Evolutionary conservation across 2,329 filamentous ascomycete species (phyloP).

Genomic region (Calonectria pteridis): DNA sequence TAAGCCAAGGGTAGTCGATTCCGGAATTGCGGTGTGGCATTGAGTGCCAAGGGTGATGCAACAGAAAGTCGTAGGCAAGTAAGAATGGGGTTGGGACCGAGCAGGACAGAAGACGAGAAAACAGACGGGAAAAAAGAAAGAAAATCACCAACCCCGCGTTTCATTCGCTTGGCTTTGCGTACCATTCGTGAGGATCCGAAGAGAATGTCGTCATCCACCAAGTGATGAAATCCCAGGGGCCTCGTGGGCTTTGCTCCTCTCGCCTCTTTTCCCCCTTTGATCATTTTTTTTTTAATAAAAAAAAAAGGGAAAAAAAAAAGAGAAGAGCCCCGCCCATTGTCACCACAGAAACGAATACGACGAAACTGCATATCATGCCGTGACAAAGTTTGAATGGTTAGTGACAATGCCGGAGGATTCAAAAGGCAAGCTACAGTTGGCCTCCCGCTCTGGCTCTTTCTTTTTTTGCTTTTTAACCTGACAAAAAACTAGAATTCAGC

Average conservation of each 20-base stretch:
- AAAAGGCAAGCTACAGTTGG: background rate
- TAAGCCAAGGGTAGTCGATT: background rate
- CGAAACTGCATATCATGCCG: background rate
- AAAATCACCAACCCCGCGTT: background rate
- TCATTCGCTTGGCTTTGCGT: background rate
- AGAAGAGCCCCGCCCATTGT: background rate
- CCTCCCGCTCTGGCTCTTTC: background rate
- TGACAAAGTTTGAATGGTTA: background rate
- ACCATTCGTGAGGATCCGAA: background rate
- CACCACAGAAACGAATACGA: conserved; percentile 6
- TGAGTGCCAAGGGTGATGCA: background rate
- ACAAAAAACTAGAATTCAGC: background rate
- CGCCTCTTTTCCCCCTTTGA: background rate
- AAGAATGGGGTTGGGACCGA: background rate
- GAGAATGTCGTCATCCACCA: background rate
- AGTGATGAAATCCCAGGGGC: background rate
- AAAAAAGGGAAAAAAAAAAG: background rate
- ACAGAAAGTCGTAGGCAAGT: background rate
- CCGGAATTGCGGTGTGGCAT: conserved; percentile 4
- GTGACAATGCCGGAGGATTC: background rate
- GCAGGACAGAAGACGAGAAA: background rate
- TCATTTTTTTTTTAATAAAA: background rate
- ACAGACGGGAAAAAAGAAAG: background rate
- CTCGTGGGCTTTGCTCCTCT: background rate
- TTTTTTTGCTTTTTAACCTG: background rate